Evolutionary conservation across 139 green algal genomes (phyloP).

Genomic region (Coelastrella sp.): DNA sequence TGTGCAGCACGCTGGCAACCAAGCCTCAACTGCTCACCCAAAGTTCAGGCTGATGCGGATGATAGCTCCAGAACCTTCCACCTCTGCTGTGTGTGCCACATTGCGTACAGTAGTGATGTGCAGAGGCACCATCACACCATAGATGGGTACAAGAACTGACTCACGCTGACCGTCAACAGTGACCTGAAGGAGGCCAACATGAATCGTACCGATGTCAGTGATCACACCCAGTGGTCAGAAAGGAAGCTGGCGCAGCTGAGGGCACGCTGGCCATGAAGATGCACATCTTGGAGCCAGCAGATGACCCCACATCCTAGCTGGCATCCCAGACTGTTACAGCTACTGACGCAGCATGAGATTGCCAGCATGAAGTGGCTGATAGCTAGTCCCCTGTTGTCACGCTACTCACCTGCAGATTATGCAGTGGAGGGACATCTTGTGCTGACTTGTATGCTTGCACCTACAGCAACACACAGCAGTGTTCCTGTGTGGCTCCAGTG

Average conservation of each 20-base stretch:
- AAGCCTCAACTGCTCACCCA: conserved; percentile 44
- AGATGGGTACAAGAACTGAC: conserved; percentile 96
- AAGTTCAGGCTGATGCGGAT: conserved; percentile 98
- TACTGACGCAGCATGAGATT: too few relatives aligned
- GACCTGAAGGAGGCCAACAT: not conserved
- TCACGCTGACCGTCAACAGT: conserved; percentile 84
- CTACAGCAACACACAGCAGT: conserved; percentile 51
- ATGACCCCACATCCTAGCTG: too few relatives aligned
- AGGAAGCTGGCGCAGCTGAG: not conserved
- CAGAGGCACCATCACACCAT: conserved; percentile 97
- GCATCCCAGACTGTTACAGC: too few relatives aligned
- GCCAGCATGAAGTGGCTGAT: too few relatives aligned
- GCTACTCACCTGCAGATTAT: conserved; percentile 62
- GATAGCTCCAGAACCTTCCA: conserved; percentile 84
- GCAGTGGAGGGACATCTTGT: conserved; percentile 75
- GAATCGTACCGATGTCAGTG: not conserved
- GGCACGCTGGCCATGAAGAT: too few relatives aligned
- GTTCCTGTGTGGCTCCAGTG: too few relatives aligned
- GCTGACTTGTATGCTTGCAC: conserved; percentile 84
- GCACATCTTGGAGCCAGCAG: too few relatives aligned
- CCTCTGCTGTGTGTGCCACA: conserved; percentile 75
- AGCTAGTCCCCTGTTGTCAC: too few relatives aligned
- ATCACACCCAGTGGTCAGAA: not conserved
- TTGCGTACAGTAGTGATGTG: conserved; percentile 97
- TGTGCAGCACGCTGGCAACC: not conserved